Conservation (phyloP, 768 basidiomycete species). For the Rhodotorula toruloides region DNA sequence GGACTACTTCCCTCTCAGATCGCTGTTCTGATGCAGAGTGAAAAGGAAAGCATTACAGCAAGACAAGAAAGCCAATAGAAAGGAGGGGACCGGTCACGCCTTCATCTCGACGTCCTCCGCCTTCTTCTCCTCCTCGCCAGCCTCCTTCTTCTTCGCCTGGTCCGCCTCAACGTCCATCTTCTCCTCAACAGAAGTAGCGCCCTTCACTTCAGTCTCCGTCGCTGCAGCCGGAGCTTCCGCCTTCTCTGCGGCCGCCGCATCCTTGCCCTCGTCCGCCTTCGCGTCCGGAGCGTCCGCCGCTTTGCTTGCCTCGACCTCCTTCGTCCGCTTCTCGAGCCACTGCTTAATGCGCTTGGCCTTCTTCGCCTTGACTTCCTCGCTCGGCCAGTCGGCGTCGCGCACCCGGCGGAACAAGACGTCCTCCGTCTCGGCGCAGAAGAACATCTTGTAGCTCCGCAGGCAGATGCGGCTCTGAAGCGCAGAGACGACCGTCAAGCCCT, state of each 20-base stretch:
- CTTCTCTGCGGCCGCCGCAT: neutral
- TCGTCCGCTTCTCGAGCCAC: slow-evolving; percentile 20
- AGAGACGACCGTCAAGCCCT: slow-evolving; percentile 46
- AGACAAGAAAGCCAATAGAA: no score
- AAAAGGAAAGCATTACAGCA: neutral
- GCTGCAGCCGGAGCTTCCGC: neutral
- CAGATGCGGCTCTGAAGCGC: slow-evolving; percentile 79
- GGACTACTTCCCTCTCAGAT: neutral
- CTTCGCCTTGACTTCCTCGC: neutral
- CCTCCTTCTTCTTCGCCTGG: slow-evolving; percentile 1
- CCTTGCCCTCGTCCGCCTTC: neutral
- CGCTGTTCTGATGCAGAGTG: no score
- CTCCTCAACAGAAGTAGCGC: neutral
- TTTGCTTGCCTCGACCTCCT: neutral
- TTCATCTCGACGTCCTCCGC: slow-evolving; percentile 30
- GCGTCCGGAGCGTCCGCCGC: neutral
- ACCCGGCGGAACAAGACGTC: slow-evolving; percentile 41
- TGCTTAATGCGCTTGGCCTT: slow-evolving; percentile 2
- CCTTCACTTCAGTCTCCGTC: neutral
- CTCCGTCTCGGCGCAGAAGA: slow-evolving; percentile 62
- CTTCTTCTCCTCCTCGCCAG: neutral
- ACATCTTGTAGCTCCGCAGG: slow-evolving; percentile 63
- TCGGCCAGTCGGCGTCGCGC: neutral
- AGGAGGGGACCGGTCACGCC: neutral
- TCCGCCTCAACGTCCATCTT: no score